These are phyloP conservation scores for Cladosporium sp. DNA, from an alignment of 2,329 filamentous ascomycete genomes.

Conservation along the genomic window DNA sequence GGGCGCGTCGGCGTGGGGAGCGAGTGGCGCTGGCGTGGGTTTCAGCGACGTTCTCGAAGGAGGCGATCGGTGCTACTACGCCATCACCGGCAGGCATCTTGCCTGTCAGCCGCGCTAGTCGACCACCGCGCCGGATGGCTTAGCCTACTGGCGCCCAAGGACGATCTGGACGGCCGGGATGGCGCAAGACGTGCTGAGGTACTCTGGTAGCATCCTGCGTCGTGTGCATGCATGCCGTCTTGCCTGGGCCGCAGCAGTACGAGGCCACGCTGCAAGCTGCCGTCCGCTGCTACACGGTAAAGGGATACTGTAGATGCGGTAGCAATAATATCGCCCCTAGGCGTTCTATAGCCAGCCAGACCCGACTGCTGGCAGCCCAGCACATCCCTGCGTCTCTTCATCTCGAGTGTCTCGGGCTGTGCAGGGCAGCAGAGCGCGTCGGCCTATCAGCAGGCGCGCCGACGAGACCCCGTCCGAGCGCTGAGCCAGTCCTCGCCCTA, in stretches of 20 bases:
- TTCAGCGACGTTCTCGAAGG: conserved; percentile 4
- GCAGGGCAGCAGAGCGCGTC: background rate
- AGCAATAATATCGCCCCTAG: too few relatives aligned
- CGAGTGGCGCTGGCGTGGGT: background rate
- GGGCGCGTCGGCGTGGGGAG: background rate
- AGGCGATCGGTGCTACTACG: conserved; percentile 9
- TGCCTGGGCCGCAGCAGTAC: too few relatives aligned
- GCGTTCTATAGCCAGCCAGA: background rate
- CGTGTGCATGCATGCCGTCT: too few relatives aligned
- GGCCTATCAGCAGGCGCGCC: background rate
- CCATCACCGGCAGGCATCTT: conserved; percentile 1
- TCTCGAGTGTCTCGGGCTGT: conserved; percentile 9
- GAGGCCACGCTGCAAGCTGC: too few relatives aligned
- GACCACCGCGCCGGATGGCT: background rate
- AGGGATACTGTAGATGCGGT: too few relatives aligned
- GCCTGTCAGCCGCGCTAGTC: background rate
- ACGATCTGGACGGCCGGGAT: background rate
- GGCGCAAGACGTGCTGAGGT: background rate
- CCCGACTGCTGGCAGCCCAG: background rate
- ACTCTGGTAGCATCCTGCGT: background rate
- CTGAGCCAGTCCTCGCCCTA: background rate
- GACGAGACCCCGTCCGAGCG: background rate
- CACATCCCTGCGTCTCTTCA: background rate
- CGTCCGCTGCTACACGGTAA: too few relatives aligned
- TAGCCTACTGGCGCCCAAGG: background rate